Conservation (phyloP, 164 flowering plant species). For the Aristolochia californica region DNA sequence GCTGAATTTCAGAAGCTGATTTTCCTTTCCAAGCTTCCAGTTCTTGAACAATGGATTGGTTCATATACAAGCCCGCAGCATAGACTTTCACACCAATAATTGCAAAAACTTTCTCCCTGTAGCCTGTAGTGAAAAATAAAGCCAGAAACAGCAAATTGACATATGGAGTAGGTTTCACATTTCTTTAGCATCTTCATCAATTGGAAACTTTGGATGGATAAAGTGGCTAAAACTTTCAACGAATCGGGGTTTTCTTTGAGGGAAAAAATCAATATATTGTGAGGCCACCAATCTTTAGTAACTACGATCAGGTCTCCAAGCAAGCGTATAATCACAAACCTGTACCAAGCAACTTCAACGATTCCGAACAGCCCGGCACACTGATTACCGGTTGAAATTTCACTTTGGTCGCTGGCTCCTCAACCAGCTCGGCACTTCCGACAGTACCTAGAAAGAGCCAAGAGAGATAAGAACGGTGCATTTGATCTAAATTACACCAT, state of each 20-base stretch:
- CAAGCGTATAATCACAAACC: conserved; percentile 31
- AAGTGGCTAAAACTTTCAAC: too few relatives aligned
- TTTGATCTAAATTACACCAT: too few relatives aligned
- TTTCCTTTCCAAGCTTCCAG: conserved; percentile 44
- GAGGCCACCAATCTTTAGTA: too few relatives aligned
- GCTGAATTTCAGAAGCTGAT: conserved; percentile 34
- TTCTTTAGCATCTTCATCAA: not conserved
- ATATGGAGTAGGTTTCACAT: not conserved
- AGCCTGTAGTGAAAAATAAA: conserved; percentile 34
- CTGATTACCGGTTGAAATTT: conserved; percentile 49
- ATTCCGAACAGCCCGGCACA: conserved; percentile 57
- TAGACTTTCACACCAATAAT: conserved; percentile 88
- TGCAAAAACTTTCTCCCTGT: conserved; percentile 76
- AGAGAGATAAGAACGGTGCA: not conserved
- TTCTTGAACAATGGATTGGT: conserved; percentile 21
- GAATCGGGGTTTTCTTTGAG: not conserved
- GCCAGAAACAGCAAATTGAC: not conserved
- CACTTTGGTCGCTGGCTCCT: conserved; percentile 64
- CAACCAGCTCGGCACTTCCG: conserved; percentile 32
- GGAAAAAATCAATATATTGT: not conserved
- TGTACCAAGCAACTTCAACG: conserved; percentile 65
- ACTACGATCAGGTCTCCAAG: not conserved
- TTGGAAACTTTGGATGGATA: not conserved
- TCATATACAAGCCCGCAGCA: conserved; percentile 61
- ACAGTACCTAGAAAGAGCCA: conserved; percentile 20